phyloP scores from a whole-genome alignment of 495 filamentous ascomycete species.

The Hypoxylon perforatum region DNA sequence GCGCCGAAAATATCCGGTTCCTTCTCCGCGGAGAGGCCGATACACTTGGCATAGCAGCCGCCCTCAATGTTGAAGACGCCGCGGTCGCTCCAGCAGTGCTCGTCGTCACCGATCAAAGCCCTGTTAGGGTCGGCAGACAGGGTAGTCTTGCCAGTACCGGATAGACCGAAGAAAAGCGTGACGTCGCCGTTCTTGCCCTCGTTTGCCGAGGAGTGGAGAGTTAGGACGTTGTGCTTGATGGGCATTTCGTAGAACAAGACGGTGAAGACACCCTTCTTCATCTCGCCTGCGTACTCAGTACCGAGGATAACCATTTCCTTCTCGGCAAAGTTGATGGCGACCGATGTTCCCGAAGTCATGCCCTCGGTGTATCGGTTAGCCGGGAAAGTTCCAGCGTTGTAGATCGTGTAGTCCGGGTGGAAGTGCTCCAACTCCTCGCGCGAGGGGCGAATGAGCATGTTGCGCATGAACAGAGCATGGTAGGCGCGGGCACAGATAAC shows the following conservation, averaged over 20 bases:
- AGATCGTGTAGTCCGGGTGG: constrained; percentile 99
- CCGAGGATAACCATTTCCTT: constrained; percentile 97
- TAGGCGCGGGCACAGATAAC: constrained; percentile 99
- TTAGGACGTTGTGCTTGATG: constrained; percentile 98
- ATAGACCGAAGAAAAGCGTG: constrained; percentile 98
- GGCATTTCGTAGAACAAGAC: constrained; percentile 99
- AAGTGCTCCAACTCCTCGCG: constrained; percentile 93
- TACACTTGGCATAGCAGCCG: constrained; percentile 99
- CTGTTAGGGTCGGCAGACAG: constrained; percentile 97
- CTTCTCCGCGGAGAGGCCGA: constrained; percentile 97
- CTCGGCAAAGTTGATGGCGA: constrained; percentile 84
- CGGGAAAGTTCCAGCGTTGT: constrained; percentile 98
- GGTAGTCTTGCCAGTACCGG: constrained; percentile 98
- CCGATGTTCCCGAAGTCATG: constrained; percentile 92
- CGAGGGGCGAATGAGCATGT: constrained; percentile 97
- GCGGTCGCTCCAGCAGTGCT: constrained; percentile 98
- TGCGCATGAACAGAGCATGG: constrained; percentile 99
- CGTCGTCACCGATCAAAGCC: constrained; percentile 95
- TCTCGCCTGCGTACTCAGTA: constrained; percentile 99
- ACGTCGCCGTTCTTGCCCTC: constrained; percentile 89
- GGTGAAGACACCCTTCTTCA: constrained; percentile 99
- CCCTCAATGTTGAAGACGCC: constrained; percentile 99
- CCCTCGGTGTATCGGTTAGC: constrained; percentile 98
- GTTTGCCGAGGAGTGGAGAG: constrained; percentile 94
- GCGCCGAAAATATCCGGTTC: constrained; percentile 98